Percentiles rank a stretch among this genome's conserved stretches.
These are phyloP conservation scores for Trichoderma semiorbis DNA, from an alignment of 2,329 filamentous ascomycete species.

Conservation along the genomic window DNA sequence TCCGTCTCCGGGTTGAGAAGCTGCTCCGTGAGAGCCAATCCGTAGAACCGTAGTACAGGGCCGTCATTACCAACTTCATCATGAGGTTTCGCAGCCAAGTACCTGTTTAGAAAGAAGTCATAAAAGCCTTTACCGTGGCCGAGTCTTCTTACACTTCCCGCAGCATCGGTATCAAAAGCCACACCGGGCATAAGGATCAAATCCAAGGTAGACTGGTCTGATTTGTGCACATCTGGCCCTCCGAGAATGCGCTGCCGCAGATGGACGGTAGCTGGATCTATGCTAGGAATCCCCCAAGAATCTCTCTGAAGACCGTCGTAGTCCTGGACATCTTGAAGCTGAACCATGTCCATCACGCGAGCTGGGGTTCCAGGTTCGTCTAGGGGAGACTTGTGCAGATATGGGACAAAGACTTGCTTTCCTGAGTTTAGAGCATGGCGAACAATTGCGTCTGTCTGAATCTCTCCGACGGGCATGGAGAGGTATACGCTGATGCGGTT, in stretches of 20 bases:
- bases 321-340: slow-evolving; percentile 67
- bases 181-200: slow-evolving; percentile 89
- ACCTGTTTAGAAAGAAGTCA: slow-evolving; percentile 84
- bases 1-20: slow-evolving; percentile 58
- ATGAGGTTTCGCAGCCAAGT: slow-evolving; percentile 41
- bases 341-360: slow-evolving; percentile 91
- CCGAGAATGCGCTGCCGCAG: slow-evolving; percentile 71
- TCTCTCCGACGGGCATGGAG: slow-evolving; percentile 85
- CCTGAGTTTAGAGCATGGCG: slow-evolving; percentile 70
- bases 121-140: slow-evolving; percentile 98
- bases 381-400: slow-evolving; percentile 64
- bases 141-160: slow-evolving; percentile 63
- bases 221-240: slow-evolving; percentile 45
- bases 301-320: slow-evolving; percentile 75
- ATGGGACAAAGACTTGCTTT: slow-evolving; percentile 90
- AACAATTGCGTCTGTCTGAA: slow-evolving; percentile 80
- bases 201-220: slow-evolving; percentile 60
- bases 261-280: slow-evolving; percentile 62
- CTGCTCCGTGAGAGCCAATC: slow-evolving; percentile 83
- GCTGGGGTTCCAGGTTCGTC: slow-evolving; percentile 51
- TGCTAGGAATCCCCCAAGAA: slow-evolving; percentile 92
- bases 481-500: slow-evolving; percentile 80
- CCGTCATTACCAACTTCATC: slow-evolving; percentile 22
- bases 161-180: slow-evolving; percentile 70
- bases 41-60: slow-evolving; percentile 57